Base-by-base conservation (phyloP, 805 yeast genomes). In the Babjeviella inositovora region DNA sequence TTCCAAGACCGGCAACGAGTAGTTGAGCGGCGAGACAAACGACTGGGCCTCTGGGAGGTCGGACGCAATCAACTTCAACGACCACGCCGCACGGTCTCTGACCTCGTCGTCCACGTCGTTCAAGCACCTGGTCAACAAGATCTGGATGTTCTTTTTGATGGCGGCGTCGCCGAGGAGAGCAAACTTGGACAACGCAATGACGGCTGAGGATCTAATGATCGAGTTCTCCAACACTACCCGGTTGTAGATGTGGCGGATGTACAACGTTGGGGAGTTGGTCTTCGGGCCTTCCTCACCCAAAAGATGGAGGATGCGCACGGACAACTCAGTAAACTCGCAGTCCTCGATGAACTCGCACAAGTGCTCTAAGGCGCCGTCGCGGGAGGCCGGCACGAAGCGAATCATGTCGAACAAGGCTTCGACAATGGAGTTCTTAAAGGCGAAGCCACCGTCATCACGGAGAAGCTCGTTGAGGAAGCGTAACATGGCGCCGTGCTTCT, bases 341-440 rank as follows among this genome's bases (percentile, higher is more conserved):
- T 90, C 98, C 53, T 90, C 98, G 39, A 90, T 90, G 43, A 84
- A 85, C 50, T 90, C 98, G 61, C 97, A 84, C 38, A 90, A 62
- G 47, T 75, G 75, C 52, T 79, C 82, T 40, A 90, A 58, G 12
- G 94, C 93, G 23, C 66, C 49, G 36, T 79, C 90, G 39, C 80
- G 69, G 8, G 92, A 81, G 32, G 61, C 70, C 11, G 94, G 93
- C 29, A 82, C 72, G 41, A 75, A 82, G 35, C 76, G 74, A 37
- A 90, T 80, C 48, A 90, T 63, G 46, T 87, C 97, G 35, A 85
- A 81, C 33, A 90, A 64, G 2, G 97, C 93, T 45, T 85, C 96
- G 19, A 90, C 79, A 34, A 87, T 80, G 21, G 81, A 64, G 25
- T 80, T 74, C 51, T 90, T 90, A 50, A 84, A 81, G 30, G 58